phyloP scores from a whole-genome alignment of 495 filamentous ascomycete genomes.

The Aspergillus diversus region DNA sequence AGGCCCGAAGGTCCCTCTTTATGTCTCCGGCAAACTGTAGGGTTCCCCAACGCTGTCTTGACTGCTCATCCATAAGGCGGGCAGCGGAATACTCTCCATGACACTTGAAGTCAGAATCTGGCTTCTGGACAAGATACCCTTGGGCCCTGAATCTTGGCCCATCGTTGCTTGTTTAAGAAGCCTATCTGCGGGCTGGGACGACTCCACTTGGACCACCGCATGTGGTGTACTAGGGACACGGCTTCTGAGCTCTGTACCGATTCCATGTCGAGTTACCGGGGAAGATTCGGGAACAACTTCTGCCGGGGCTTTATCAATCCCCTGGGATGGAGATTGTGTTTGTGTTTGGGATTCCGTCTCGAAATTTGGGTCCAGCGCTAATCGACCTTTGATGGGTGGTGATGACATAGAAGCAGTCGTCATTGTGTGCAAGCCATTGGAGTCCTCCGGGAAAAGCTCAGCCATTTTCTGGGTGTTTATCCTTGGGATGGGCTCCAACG shows the following conservation, averaged over 20 bases:
- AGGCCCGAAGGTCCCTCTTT: not conserved
- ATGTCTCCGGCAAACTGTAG: constrained; percentile 37
- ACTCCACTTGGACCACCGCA: constrained; percentile 48
- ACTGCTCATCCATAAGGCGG: constrained; percentile 44
- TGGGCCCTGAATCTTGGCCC: constrained; percentile 20
- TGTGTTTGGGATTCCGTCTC: constrained; percentile 29
- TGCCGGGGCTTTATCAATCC: constrained; percentile 28
- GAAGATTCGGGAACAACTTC: constrained; percentile 51
- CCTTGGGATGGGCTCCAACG: constrained; percentile 45
- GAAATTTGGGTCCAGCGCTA: constrained; percentile 6
- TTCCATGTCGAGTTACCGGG: constrained; percentile 29
- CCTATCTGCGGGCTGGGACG: constrained; percentile 46
- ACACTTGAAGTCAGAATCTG: constrained; percentile 50
- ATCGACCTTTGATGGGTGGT: constrained; percentile 18
- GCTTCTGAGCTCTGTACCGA: constrained; percentile 15
- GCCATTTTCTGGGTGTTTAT: constrained; percentile 48
- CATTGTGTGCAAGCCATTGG: constrained; percentile 23
- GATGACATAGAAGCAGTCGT: constrained; percentile 14
- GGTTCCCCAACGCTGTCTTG: constrained; percentile 51
- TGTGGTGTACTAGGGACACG: constrained; percentile 26
- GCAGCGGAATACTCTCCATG: constrained; percentile 52
- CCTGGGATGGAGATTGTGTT: constrained; percentile 24
- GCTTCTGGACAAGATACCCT: constrained; percentile 37
- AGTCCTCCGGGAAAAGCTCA: constrained; percentile 46
- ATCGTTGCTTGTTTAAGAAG: constrained; percentile 17